A percentile compares a stretch with the other conserved stretches of the same genome.
phyloP scores from a whole-genome alignment of 495 filamentous ascomycete species.

The Xylaria cubensis region DNA sequence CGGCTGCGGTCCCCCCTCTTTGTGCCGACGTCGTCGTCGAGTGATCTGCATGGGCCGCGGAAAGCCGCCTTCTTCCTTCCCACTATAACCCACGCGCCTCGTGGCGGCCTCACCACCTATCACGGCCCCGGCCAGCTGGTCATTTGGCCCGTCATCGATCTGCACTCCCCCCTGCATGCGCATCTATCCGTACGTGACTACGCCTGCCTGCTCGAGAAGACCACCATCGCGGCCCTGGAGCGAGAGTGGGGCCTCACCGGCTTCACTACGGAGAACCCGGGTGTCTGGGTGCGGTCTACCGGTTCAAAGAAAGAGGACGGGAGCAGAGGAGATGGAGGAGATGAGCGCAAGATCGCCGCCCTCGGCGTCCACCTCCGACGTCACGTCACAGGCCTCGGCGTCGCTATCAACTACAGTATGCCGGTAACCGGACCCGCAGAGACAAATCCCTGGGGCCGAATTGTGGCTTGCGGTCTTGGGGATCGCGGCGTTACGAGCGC shows the following conservation, averaged over 20 bases:
- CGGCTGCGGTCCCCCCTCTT: constrained; percentile 49
- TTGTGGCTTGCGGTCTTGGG: constrained; percentile 85
- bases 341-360: constrained; percentile 78
- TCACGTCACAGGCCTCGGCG: constrained; percentile 84
- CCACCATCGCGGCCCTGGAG: constrained; percentile 68
- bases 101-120: constrained; percentile 93
- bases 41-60: constrained; percentile 42
- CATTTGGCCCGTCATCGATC: constrained; percentile 84
- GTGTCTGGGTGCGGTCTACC: constrained; percentile 73
- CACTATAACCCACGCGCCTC: constrained; percentile 70
- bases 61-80: constrained; percentile 47
- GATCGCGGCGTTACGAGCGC: constrained; percentile 80
- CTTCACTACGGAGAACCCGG: constrained; percentile 75
- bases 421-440: constrained; percentile 32
- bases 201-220: constrained; percentile 75
- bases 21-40: constrained; percentile 42
- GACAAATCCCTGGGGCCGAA: constrained; percentile 60
- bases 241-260: constrained; percentile 61
- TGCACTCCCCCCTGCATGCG: constrained; percentile 51
- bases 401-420: constrained; percentile 82
- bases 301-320: constrained; percentile 4
- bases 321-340: not conserved
- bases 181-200: constrained; percentile 66
- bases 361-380: constrained; percentile 87
- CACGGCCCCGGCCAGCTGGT: constrained; percentile 94